phyloP scores from a whole-genome alignment of 371 early-diverging fungal genomes.

The Mucor racemosus region DNA sequence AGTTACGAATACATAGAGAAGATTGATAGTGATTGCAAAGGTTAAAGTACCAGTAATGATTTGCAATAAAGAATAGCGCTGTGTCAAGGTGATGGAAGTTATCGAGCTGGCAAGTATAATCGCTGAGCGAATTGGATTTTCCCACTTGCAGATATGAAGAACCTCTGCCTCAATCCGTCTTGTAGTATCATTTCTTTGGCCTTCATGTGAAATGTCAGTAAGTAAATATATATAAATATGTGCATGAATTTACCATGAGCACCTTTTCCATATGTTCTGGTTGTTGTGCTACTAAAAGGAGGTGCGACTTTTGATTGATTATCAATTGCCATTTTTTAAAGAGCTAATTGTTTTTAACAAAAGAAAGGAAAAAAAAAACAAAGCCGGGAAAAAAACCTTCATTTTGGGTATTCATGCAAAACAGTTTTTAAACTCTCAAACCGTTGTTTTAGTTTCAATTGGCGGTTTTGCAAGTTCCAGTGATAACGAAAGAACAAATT shows the following conservation, averaged over 20 bases:
- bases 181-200: slow-evolving; percentile 13
- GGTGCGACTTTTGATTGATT: background rate
- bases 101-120: slow-evolving; percentile 17
- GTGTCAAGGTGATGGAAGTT: slow-evolving; percentile 24
- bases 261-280: background rate
- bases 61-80: slow-evolving; percentile 39
- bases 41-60: slow-evolving; percentile 31
- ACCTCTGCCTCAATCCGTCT: background rate
- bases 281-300: background rate
- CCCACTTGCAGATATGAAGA: slow-evolving; percentile 31
- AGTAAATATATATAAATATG: background rate
- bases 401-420: too few relatives aligned
- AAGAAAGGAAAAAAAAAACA: too few relatives aligned
- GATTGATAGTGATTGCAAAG: slow-evolving; percentile 31
- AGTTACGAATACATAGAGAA: slow-evolving; percentile 34
- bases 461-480: too few relatives aligned
- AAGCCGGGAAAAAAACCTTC: too few relatives aligned
- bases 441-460: too few relatives aligned
- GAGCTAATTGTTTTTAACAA: too few relatives aligned
- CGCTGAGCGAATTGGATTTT: slow-evolving; percentile 37
- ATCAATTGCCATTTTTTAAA: background rate
- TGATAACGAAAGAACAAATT: too few relatives aligned
- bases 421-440: too few relatives aligned
- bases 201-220: background rate
- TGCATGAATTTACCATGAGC: background rate